Evolutionary conservation across 2,329 filamentous ascomycete species (phyloP).

Genomic region (Aspergillus pseudotamarii): DNA sequence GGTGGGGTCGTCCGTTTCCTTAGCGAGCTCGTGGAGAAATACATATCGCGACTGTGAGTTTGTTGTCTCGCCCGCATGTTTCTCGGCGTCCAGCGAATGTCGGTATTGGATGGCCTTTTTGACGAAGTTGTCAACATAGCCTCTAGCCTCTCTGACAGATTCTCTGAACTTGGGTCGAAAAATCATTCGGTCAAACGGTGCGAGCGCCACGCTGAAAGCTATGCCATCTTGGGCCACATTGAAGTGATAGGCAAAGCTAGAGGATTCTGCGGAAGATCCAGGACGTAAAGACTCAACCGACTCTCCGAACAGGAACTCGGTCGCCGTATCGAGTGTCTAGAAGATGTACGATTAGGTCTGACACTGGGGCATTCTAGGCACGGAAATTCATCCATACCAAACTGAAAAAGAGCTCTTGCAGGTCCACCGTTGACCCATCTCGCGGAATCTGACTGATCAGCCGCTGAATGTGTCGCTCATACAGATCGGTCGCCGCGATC

Average conservation of each 20-base stretch:
- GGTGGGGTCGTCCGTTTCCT: conserved; percentile 3
- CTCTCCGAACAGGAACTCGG: conserved; percentile 42
- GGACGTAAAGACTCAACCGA: conserved; percentile 19
- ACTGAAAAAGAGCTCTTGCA: conserved; percentile 44
- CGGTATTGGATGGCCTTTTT: background rate
- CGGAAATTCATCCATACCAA: conserved; percentile 14
- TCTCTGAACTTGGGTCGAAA: background rate
- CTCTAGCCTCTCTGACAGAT: background rate
- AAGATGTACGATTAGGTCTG: background rate
- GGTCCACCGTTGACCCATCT: conserved; percentile 21
- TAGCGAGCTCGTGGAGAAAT: conserved; percentile 5
- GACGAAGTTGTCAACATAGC: background rate
- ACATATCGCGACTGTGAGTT: background rate
- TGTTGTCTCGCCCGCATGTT: background rate
- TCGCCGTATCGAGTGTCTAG: conserved; percentile 40
- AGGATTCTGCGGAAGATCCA: conserved; percentile 10
- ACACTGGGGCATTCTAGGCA: background rate
- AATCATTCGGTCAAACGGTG: background rate
- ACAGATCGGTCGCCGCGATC: conserved; percentile 34
- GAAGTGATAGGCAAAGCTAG: conserved; percentile 27
- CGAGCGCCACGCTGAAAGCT: background rate
- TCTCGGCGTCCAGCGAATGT: background rate
- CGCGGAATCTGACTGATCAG: conserved; percentile 32
- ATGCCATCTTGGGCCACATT: conserved; percentile 24
- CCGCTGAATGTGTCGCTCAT: conserved; percentile 34